Conservation (phyloP, 2,329 filamentous ascomycete species). For the Didymella pomorum region DNA sequence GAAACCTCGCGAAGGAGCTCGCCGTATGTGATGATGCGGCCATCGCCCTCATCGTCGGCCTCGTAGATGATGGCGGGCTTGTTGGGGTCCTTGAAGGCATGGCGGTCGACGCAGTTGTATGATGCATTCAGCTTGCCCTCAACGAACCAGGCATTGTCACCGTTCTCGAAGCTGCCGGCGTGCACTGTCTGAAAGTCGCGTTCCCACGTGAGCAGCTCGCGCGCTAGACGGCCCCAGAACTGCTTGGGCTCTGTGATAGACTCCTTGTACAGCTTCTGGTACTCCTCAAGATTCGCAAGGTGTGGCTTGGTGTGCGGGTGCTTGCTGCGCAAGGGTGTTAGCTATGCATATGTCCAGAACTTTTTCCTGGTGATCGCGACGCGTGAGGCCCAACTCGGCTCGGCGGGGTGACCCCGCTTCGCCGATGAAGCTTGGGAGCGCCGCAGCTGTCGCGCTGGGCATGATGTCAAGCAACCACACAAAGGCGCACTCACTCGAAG, state of each 20-base stretch:
- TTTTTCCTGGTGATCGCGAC: slow-evolving; percentile 5
- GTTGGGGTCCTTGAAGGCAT: slow-evolving; percentile 93
- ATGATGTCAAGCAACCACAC: slow-evolving; percentile 32
- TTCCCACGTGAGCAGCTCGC: slow-evolving; percentile 89
- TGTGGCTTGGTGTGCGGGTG: slow-evolving; percentile 67
- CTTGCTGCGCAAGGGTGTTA: slow-evolving; percentile 56
- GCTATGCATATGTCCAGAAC: not conserved
- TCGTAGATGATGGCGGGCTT: slow-evolving; percentile 98
- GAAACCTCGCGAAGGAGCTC: slow-evolving; percentile 94
- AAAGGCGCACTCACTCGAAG: slow-evolving; percentile 47
- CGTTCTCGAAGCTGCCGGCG: slow-evolving; percentile 75
- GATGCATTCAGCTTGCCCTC: slow-evolving; percentile 94
- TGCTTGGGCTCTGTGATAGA: slow-evolving; percentile 88
- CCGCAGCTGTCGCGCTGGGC: slow-evolving; percentile 24
- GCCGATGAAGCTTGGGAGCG: slow-evolving; percentile 17
- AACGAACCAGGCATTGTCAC: slow-evolving; percentile 93
- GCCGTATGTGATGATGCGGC: slow-evolving; percentile 88
- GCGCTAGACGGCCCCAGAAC: slow-evolving; percentile 88
- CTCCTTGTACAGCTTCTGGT: slow-evolving; percentile 73
- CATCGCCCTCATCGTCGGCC: slow-evolving; percentile 87
- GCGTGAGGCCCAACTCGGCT: slow-evolving; percentile 20
- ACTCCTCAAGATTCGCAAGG: slow-evolving; percentile 66
- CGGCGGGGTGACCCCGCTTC: slow-evolving; percentile 49
- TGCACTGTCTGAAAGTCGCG: slow-evolving; percentile 90
- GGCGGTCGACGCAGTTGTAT: slow-evolving; percentile 96